phyloP scores from a whole-genome alignment of 306 rosid genomes.

The Abrus precatorius region DNA sequence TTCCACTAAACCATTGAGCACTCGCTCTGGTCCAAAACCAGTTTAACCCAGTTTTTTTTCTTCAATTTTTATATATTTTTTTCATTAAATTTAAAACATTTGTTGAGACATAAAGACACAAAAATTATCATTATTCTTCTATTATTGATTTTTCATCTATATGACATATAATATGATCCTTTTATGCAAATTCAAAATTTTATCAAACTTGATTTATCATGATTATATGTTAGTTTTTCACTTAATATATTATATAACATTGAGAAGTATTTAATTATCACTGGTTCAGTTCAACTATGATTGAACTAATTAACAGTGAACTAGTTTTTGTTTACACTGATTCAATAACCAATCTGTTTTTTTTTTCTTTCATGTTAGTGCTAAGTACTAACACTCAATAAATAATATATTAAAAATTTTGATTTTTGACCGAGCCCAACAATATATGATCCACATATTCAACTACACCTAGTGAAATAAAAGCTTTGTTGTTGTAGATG shows the following conservation, averaged over 20 bases:
- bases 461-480: no score
- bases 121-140: neutral
- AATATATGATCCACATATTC: no score
- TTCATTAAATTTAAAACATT: no score
- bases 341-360: neutral
- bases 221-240: neutral
- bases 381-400: neutral
- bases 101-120: neutral
- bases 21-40: neutral
- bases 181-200: neutral
- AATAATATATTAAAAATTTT: no score
- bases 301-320: neutral
- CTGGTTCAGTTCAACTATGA: neutral
- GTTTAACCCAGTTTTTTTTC: no score
- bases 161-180: neutral
- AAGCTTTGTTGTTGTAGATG: no score
- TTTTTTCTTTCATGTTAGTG: neutral
- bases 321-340: neutral
- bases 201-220: neutral
- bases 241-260: neutral
- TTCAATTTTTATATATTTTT: no score
- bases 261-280: neutral
- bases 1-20: neutral
- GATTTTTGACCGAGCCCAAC: no score
- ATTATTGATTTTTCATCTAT: no score